Evolutionary conservation across 2,329 filamentous ascomycete genomes (phyloP), one percentile per base, ranked within the genome.

Genomic region (Pseudocercospora musae): DNA sequence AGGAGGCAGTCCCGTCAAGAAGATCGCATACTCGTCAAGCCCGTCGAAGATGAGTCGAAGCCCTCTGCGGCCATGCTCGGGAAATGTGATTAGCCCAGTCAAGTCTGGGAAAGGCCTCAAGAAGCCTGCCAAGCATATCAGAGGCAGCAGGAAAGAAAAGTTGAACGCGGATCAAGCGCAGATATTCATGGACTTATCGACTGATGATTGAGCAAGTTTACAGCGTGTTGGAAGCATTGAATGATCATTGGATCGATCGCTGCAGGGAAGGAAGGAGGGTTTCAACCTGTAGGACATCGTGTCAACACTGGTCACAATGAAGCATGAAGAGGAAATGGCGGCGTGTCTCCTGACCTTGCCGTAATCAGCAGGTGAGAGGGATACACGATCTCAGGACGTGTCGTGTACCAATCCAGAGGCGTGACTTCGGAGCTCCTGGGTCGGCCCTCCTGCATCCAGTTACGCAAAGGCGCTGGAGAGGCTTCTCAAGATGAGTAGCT

Each of bases 81-180:
- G 42, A 9, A 67, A 67, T 46, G 49, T 42, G 3, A 57, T 56
- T 15, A 52, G 57, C 13, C 48, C 37, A 1, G 53, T 50, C 31
- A 66, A 59, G 40, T 21, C 4, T 37, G 42, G 18, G n/a, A 58
- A 59, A 21, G 27, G 40, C 3, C 40, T 27, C 29, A 62, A 57
- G 21, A 57, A 9, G 20, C 58, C 59, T 54, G 33, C 59, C 11
- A 63, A 57, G 44, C 56, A 49, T 1, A 56, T 63, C 23, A 62
- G 50, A 20, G 60, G 61, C 20, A 40, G 50, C 2, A 60, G 54
- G 23, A 57, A 42, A 25, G 60, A 65, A 15, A 40, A 59, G 58
- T 8, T 60, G 62, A 65, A 53, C 52, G 57, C 57, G 46, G 21
- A 65, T 53, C 68, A 62, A 55, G 70, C 72, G 59, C 65, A 71